Conservation (phyloP, 148 eudicot genomes). For the Rhododendron kiyosumense region DNA sequence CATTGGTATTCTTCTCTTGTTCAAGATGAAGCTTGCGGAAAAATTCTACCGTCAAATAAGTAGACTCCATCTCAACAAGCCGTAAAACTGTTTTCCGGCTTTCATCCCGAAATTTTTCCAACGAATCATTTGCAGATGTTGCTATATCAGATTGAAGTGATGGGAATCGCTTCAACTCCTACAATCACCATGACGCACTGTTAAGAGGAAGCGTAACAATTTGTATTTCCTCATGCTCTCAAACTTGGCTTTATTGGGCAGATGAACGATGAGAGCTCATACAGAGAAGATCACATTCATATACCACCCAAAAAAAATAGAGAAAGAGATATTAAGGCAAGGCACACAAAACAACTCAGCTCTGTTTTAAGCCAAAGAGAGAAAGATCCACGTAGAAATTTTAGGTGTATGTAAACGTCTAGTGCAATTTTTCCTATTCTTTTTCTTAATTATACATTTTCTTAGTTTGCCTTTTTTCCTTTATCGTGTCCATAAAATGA, state of each 20-base stretch:
- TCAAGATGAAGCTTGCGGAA: slow-evolving; percentile 86
- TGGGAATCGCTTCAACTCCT: slow-evolving; percentile 97
- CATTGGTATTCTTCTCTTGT: slow-evolving; percentile 52
- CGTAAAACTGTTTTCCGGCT: slow-evolving; percentile 81
- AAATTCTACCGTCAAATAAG: slow-evolving; percentile 90
- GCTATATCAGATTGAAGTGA: slow-evolving; percentile 91
- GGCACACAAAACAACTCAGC: too few relatives aligned
- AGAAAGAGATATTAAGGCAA: background rate
- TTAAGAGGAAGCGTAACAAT: background rate
- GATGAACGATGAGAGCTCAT: background rate
- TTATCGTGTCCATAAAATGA: background rate
- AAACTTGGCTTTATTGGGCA: background rate
- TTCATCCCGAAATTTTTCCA: slow-evolving; percentile 93
- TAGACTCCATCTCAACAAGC: slow-evolving; percentile 96
- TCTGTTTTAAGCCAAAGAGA: too few relatives aligned
- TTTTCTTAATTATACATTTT: background rate
- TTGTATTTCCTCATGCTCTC: background rate
- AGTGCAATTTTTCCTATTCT: background rate
- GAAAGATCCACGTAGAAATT: background rate
- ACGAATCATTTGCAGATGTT: slow-evolving; percentile 73
- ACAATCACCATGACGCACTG: slow-evolving; percentile 10
- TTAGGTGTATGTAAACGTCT: background rate
- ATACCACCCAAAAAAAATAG: background rate
- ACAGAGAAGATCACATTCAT: background rate
- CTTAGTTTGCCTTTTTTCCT: background rate